These are phyloP conservation scores for Daldinia sp. DNA, from an alignment of 2,329 filamentous ascomycete genomes.

Conservation along the genomic window DNA sequence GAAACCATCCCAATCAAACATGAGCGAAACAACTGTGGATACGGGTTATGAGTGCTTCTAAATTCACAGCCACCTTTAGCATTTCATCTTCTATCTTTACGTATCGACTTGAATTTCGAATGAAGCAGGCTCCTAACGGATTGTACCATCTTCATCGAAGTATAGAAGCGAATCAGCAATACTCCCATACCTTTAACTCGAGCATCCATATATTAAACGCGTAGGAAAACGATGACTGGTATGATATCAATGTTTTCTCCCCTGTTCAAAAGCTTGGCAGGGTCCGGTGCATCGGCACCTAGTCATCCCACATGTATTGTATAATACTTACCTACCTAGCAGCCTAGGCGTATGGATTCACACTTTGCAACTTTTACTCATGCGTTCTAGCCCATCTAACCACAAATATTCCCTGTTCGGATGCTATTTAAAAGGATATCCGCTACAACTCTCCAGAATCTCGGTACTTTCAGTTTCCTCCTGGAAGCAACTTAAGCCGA, in stretches of 20 bases:
- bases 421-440: constrained; percentile 20
- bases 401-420: constrained; percentile 11
- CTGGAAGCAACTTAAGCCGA: constrained; percentile 39
- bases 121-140: not conserved
- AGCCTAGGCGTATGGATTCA: too few relatives aligned
- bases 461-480: constrained; percentile 33
- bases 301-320: constrained; percentile 1
- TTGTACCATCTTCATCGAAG: not conserved
- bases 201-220: not conserved
- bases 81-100: not conserved
- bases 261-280: constrained; percentile 27
- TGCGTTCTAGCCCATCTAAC: not conserved
- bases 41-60: not conserved
- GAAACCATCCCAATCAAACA: constrained; percentile 27
- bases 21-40: constrained; percentile 24
- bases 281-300: constrained; percentile 8
- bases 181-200: not conserved
- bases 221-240: not conserved
- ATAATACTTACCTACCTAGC: too few relatives aligned
- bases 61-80: not conserved
- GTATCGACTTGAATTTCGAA: not conserved
- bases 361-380: constrained; percentile 14
- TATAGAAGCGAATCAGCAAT: not conserved
- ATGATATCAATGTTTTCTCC: not conserved
- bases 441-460: constrained; percentile 25